phyloP scores from a whole-genome alignment of 352 stramenopile genomes.

The Phytopythium montanum region DNA sequence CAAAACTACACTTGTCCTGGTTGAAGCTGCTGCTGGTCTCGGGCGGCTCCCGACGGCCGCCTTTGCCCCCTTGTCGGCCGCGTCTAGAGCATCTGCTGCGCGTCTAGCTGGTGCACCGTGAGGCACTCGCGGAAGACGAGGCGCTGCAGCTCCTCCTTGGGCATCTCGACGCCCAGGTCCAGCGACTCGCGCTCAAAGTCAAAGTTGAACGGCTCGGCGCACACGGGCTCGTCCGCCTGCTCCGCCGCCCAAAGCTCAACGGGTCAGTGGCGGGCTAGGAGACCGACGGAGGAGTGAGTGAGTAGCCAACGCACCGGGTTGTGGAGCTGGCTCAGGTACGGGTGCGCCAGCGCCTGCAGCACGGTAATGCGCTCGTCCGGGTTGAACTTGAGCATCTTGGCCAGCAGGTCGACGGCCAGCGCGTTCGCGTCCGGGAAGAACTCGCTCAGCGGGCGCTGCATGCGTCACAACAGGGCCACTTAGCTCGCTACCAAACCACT shows the following conservation, averaged over 20 bases:
- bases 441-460: conserved; percentile 60
- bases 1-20: background rate
- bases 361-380: conserved; percentile 92
- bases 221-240: conserved; percentile 86
- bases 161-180: conserved; percentile 79
- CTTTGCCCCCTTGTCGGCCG: background rate
- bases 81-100: conserved; percentile 57
- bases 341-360: conserved; percentile 86
- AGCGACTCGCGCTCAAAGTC: conserved; percentile 84
- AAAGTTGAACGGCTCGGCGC: conserved; percentile 76
- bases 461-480: background rate
- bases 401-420: conserved; percentile 83
- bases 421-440: conserved; percentile 86
- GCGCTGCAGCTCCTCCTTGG: conserved; percentile 81
- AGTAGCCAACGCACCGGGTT: conserved; percentile 54
- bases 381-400: conserved; percentile 93
- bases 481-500: background rate
- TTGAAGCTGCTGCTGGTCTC: background rate
- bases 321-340: conserved; percentile 89
- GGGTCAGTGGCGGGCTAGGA: too few relatives aligned
- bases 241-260: background rate
- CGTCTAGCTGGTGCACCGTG: conserved; percentile 67
- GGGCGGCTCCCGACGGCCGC: background rate
- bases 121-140: conserved; percentile 77
- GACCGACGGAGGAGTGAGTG: background rate